Evolutionary conservation across 75 land plant genomes (phyloP).

Genomic region (Isoetes taiwanensis): DNA sequence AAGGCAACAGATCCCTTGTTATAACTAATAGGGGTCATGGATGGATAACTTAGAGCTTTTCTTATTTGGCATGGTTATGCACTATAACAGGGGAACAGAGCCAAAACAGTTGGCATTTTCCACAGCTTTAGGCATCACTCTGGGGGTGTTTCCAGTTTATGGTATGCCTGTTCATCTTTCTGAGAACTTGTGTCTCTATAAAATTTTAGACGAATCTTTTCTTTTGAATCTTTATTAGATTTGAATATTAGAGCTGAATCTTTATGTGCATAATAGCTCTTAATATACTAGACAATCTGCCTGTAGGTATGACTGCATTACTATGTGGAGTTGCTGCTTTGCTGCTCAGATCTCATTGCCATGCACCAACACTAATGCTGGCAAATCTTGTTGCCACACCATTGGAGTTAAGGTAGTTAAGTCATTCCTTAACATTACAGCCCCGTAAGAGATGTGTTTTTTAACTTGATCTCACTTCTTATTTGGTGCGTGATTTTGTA

Average conservation of each 20-base stretch:
- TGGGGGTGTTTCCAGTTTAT: conserved; percentile 82
- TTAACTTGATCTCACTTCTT: background rate
- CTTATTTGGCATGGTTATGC: background rate
- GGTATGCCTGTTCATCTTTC: conserved; percentile 25
- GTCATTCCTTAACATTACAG: background rate
- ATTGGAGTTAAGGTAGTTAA: conserved; percentile 57
- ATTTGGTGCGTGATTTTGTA: conserved; percentile 10
- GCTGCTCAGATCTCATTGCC: conserved; percentile 48
- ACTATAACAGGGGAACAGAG: conserved; percentile 52
- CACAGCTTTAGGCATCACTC: conserved; percentile 67
- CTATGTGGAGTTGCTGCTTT: conserved; percentile 73
- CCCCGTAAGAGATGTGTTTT: background rate
- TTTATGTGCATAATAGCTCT: too few species aligned
- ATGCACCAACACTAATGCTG: conserved; percentile 83
- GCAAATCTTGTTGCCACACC: conserved; percentile 92
- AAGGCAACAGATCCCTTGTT: background rate
- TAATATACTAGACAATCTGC: too few species aligned
- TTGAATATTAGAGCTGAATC: background rate
- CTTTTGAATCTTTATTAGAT: background rate
- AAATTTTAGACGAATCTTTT: background rate
- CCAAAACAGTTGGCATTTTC: conserved; percentile 81
- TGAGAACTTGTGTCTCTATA: background rate
- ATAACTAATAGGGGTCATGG: background rate
- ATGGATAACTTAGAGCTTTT: background rate
- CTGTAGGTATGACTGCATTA: conserved; percentile 62